Base-by-base conservation (phyloP, 179 eudicot genomes). In the Amaranthus tricolor region DNA sequence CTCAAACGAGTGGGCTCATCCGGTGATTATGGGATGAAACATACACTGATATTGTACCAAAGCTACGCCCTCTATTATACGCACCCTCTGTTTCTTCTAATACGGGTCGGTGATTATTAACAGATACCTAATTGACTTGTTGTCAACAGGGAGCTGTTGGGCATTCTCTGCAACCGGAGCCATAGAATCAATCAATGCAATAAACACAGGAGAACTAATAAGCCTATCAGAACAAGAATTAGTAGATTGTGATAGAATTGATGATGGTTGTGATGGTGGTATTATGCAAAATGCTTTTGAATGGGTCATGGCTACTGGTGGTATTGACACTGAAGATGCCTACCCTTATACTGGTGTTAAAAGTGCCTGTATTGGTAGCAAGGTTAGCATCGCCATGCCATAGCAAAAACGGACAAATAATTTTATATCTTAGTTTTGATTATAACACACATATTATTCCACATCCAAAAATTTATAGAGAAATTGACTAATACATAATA, bases 291-390 rank as follows among this genome's bases (percentile, higher is more conserved):
- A 60, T 43, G 92, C 86, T 10, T 88, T 76, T 15, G 73, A 58
- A 0, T 88, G 66, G 81, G 81, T 86, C 17, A 74, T 20, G 48
- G 44, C 72, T 5, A 76, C 78, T 9, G 80, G 80, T 14, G 89
- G 91, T 20, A 54, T 88, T 50, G 44, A 82, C 17, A 67, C 85
- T 2, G 85, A 88, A 45, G 24, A 24, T 4, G 71, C 74, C 24
- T 88, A 88, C 68, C 89, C 89, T 12, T 88, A 88, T 71, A 65
- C 6, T n/a, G 89, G 80, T 44, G 66, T 9, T 68, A 57, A 77
- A 5, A 79, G 77, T 0, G n/a, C n/a, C 0, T 88, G 91, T 44
- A 54, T 71, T 47, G 45, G 9, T 45, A 7, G 48, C 2, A 63
- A 52, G 56, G 61, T 53, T 61, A 6, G 15, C 5, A 53, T 53